These are phyloP conservation scores for Hondaea fermentalgiana DNA, from an alignment of 108 stramenopile genomes.

Conservation along the genomic window DNA sequence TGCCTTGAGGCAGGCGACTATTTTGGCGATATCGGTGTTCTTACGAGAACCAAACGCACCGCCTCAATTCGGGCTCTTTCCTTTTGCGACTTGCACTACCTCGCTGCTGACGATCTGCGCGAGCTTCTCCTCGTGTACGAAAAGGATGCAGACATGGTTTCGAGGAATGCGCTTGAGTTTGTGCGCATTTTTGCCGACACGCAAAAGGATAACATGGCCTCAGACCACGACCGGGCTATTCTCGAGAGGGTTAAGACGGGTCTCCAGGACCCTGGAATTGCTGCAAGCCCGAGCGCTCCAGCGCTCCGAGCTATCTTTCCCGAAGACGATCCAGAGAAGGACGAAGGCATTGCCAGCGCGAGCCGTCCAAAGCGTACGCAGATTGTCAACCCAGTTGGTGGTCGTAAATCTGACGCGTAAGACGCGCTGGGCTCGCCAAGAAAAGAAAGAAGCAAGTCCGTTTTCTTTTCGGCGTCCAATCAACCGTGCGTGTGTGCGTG, in stretches of 20 bases:
- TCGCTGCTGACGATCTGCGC: not conserved
- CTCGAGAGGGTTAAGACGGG: not conserved
- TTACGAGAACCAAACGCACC: not conserved
- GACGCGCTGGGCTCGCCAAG: no score
- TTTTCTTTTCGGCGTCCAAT: no score
- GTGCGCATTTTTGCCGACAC: not conserved
- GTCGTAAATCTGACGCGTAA: not conserved
- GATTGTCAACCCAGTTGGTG: not conserved
- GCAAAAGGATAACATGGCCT: not conserved
- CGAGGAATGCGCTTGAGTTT: constrained; percentile 6
- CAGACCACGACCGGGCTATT: not conserved
- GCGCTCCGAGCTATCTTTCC: no score
- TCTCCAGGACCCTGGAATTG: not conserved
- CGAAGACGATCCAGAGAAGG: not conserved
- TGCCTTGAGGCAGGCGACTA: not conserved
- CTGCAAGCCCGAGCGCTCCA: no score
- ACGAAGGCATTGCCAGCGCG: not conserved
- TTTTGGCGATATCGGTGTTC: not conserved
- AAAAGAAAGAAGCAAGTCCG: no score
- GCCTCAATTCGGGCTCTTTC: not conserved
- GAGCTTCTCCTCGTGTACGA: not conserved
- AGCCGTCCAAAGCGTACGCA: not conserved
- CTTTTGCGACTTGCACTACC: not conserved
- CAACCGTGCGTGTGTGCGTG: no score
- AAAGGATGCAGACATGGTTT: not conserved